Evolutionary conservation across 169 alveolate genomes (phyloP).

Genomic region (Cryptosporidium parvum): DNA sequence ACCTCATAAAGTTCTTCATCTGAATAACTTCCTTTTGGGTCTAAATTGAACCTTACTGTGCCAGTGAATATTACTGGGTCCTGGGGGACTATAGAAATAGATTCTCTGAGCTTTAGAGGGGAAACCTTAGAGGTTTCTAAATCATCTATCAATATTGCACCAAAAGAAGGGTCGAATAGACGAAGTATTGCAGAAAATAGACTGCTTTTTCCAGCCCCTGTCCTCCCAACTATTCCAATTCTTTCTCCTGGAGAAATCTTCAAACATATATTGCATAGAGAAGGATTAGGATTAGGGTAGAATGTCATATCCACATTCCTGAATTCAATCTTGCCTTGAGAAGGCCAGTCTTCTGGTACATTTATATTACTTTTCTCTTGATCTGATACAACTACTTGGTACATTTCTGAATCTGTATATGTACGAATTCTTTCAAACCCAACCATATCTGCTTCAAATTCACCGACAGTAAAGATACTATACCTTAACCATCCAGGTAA

Average conservation of each 20-base stretch:
- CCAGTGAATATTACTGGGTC: conserved; percentile 85
- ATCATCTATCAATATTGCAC: conserved; percentile 86
- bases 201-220: conserved; percentile 90
- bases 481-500: conserved; percentile 69
- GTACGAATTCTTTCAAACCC: conserved; percentile 67
- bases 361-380: background rate
- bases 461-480: conserved; percentile 22
- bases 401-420: conserved; percentile 35
- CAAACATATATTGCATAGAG: conserved; percentile 66
- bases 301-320: conserved; percentile 22
- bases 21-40: conserved; percentile 79
- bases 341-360: conserved; percentile 9
- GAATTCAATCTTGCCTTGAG: conserved; percentile 59
- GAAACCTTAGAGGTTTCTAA: conserved; percentile 75
- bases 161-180: conserved; percentile 83
- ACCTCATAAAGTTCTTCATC: conserved; percentile 76
- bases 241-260: conserved; percentile 79
- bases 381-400: background rate
- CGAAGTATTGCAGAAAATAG: conserved; percentile 80
- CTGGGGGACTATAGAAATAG: conserved; percentile 76
- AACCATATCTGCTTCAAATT: conserved; percentile 67
- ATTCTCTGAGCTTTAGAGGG: conserved; percentile 28
- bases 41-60: conserved; percentile 83
- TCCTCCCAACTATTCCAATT: conserved; percentile 88
- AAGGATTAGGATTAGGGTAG: conserved; percentile 24